Conservation (phyloP, 257 asterid species). For the Nicotiana benthamiana region DNA sequence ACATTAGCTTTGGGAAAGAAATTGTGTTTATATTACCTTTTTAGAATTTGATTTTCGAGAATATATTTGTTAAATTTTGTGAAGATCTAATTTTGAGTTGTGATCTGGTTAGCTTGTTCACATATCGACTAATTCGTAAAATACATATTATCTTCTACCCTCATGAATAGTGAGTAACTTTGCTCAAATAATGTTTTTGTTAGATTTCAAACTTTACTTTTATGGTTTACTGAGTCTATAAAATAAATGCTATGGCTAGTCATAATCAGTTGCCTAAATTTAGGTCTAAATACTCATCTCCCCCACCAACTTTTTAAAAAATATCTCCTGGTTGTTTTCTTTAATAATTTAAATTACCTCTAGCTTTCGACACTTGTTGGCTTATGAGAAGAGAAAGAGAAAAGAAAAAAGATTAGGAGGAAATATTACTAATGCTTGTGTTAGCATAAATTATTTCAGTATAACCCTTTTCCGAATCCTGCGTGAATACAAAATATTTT, state of each 20-base stretch:
- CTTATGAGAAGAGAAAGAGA: not conserved
- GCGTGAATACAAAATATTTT: no score
- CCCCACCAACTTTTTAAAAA: not conserved
- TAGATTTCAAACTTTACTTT: not conserved
- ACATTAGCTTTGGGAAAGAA: not conserved
- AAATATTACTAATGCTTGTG: no score
- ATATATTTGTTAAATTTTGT: not conserved
- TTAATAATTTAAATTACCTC: not conserved
- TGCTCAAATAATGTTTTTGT: not conserved
- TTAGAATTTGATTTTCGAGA: not conserved
- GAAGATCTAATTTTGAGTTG: not conserved
- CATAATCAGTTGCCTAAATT: conserved; percentile 3
- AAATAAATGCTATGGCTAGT: not conserved
- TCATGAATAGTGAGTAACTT: not conserved
- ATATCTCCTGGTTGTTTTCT: not conserved
- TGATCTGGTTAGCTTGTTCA: not conserved
- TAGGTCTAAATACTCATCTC: not conserved
- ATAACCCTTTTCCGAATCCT: accelerated
- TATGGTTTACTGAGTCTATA: not conserved
- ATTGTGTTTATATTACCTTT: not conserved
- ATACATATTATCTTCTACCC: not conserved
- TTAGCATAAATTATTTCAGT: no score
- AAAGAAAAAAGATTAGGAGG: not conserved
- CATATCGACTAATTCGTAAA: not conserved
- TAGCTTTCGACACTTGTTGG: not conserved